A percentile compares a stretch with the other conserved stretches of the same genome.
Evolutionary conservation across 139 green algal genomes (phyloP).

Genomic region (Coelastrella sp.): DNA sequence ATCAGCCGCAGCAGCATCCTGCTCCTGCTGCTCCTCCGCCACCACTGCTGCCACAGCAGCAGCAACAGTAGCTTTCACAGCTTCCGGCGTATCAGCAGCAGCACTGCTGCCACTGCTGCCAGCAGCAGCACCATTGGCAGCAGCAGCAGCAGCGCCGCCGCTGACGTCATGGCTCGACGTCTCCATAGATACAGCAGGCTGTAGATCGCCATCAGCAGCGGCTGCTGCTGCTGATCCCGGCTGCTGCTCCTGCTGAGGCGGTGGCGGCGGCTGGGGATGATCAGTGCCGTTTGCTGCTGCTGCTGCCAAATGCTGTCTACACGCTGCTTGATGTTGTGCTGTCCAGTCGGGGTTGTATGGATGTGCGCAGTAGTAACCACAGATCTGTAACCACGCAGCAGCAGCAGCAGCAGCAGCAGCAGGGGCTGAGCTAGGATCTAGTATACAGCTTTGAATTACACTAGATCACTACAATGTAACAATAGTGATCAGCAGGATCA

Average conservation of each 20-base stretch:
- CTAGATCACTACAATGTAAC: background rate
- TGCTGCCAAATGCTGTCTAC: background rate
- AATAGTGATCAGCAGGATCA: too few species aligned
- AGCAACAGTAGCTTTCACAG: background rate
- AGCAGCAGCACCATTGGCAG: background rate
- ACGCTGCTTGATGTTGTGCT: constrained; percentile 41
- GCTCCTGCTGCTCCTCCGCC: background rate
- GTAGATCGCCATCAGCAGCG: background rate
- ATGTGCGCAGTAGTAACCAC: constrained; percentile 66
- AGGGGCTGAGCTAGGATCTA: background rate
- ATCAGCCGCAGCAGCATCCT: background rate
- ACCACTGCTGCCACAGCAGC: background rate
- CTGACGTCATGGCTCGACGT: background rate
- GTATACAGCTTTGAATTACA: background rate
- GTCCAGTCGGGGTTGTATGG: constrained; percentile 62
- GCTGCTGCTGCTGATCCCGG: background rate
- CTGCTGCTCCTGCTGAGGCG: background rate
- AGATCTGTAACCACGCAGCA: constrained; percentile 53
- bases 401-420: background rate
- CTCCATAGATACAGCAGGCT: background rate
- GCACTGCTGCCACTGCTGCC: background rate
- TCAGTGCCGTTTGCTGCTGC: constrained; percentile 13
- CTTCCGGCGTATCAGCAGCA: background rate
- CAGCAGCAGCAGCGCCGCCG: constrained; percentile 19
- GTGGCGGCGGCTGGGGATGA: background rate